Base-by-base conservation (phyloP, 306 rosid genomes). In the Sechiopsis laciniata region DNA sequence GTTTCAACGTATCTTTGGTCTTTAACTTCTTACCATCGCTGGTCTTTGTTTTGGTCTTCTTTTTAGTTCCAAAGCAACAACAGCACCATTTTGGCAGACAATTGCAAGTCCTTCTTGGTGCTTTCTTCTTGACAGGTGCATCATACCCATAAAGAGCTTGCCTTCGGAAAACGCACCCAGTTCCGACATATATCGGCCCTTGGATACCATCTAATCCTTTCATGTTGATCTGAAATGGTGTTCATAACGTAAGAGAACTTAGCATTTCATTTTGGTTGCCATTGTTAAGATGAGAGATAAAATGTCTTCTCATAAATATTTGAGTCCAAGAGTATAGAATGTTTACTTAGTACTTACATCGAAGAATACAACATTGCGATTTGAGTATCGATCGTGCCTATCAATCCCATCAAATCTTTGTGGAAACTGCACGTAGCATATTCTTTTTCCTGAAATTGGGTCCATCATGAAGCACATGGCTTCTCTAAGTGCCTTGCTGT, bases 391-490 rank as follows among this genome's bases (percentile, higher is more conserved):
- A 76, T 91, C 97, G 24, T 91, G 84, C 70, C 83, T 92, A 86
- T 91, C 97, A 78, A 91, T 89, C 60, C 97, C 97, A 79, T 89
- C 97, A 76, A 91, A 91, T 83, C 97, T 85, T 80, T 91, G 97
- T 79, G 97, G 97, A 80, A 91, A 91, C 72, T 91, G 96, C 26
- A 89, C 96, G 14, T 91, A 91, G 82, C 96, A 91, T 60, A 91
- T 86, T 78, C 85, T 86, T 82, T 85, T 86, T 78, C 97, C 97
- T 9, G 91, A 91, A 8, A 87, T 86, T 60, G 97, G 94, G 75
- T 91, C 97, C 96, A 91, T 91, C 96, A 91, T 81, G 88, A 91
- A 91, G 80, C 97, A 91, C 97, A 91, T 91, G 52, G 97, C 88
- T 80, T 91, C 97, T 2, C 97, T 87, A 79, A 91, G 96, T 9